Evolutionary conservation across 108 stramenopile species (phyloP), one percentile per base, ranked within the genome.

Genomic region (Aureococcus anophagefferens): DNA sequence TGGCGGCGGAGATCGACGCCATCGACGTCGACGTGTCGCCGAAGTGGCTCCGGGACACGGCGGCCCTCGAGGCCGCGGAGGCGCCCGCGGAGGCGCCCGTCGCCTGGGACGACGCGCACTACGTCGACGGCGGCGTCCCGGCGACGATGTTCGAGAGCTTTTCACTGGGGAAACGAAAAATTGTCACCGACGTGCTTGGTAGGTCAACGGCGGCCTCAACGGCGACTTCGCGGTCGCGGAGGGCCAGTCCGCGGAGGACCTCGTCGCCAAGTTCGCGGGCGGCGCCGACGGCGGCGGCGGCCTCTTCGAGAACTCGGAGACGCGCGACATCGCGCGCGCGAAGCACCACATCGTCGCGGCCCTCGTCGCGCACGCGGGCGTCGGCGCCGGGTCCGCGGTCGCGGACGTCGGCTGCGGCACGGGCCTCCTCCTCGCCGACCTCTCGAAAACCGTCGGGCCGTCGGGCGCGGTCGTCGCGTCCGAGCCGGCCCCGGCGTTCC

Each of bases 141-240:
- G n/a, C n/a, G n/a, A n/a, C n/a, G n/a, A n/a, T n/a, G n/a, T n/a
- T n/a, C n/a, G n/a, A n/a, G n/a, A n/a, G n/a, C n/a, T n/a, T n/a
- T n/a, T n/a, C n/a, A n/a, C n/a, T n/a, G n/a, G n/a, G n/a, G n/a
- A n/a, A n/a, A n/a, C n/a, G n/a, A n/a, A n/a, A n/a, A n/a, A n/a
- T n/a, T n/a, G n/a, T n/a, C n/a, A n/a, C n/a, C n/a, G n/a, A n/a
- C n/a, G n/a, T n/a, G n/a, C n/a, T n/a, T n/a, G n/a, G n/a, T n/a
- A n/a, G n/a, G n/a, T n/a, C n/a, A n/a, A n/a, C n/a, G n/a, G 37
- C 34, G 72, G 72, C 14, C 17, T 73, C 16, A 73, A 73, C 72
- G 46, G 34, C 25, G 51, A 35, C 13, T 73, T 73, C 25, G 31
- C 67, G 30, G 63, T 67, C 37, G 37, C 11, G 37, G 37, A 4